These are phyloP conservation scores for Nigrospora oryzae DNA, from an alignment of 2,329 filamentous ascomycete genomes.

Conservation along the genomic window DNA sequence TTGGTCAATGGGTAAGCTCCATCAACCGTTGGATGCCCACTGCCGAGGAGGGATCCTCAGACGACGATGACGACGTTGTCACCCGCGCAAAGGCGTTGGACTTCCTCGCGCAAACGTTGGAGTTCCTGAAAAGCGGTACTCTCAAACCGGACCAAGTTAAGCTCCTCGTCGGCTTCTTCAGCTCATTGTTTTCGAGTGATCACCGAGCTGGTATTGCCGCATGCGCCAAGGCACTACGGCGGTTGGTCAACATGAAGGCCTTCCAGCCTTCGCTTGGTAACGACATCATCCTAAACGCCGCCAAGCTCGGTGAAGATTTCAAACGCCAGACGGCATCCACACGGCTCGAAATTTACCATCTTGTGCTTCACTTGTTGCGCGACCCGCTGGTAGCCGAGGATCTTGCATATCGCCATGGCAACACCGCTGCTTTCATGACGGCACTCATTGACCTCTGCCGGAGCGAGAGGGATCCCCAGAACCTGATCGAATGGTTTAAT, in stretches of 20 bases:
- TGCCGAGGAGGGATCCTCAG: slow-evolving; percentile 26
- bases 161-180: slow-evolving; percentile 44
- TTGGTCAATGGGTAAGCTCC: slow-evolving; percentile 47
- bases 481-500: slow-evolving; percentile 49
- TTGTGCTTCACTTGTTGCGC: slow-evolving; percentile 35
- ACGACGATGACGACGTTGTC: slow-evolving; percentile 37
- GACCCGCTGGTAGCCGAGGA: slow-evolving; percentile 32
- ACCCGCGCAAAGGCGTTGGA: slow-evolving; percentile 45
- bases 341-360: slow-evolving; percentile 41
- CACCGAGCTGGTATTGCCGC: slow-evolving; percentile 50
- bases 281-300: slow-evolving; percentile 40
- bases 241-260: slow-evolving; percentile 38
- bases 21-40: slow-evolving; percentile 45
- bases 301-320: slow-evolving; percentile 48
- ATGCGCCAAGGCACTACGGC: slow-evolving; percentile 41
- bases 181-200: slow-evolving; percentile 49
- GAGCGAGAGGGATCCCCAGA: slow-evolving; percentile 48
- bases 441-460: slow-evolving; percentile 42
- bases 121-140: slow-evolving; percentile 33
- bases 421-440: slow-evolving; percentile 35
- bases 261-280: slow-evolving; percentile 40
- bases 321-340: slow-evolving; percentile 42
- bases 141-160: slow-evolving; percentile 44
- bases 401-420: slow-evolving; percentile 34
- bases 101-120: slow-evolving; percentile 47